phyloP scores from a whole-genome alignment of 2,329 filamentous ascomycete species.

The Cordyceps militaris region DNA sequence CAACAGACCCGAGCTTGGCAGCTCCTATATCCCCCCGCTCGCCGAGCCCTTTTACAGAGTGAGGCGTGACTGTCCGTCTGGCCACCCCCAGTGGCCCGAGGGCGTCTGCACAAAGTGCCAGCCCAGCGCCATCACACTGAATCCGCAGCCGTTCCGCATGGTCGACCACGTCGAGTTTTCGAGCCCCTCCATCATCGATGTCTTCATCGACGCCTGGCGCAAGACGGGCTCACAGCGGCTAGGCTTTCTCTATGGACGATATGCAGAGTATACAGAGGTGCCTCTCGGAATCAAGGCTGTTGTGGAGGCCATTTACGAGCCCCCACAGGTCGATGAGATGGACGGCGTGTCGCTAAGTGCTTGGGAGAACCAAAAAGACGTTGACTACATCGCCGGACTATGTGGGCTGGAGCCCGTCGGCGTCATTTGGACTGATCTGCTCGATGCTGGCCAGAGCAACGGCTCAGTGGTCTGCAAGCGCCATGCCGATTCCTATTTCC shows the following conservation, averaged over 20 bases:
- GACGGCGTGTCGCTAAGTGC: conserved; percentile 81
- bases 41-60: conserved; percentile 91
- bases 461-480: conserved; percentile 90
- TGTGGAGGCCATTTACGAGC: conserved; percentile 95
- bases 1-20: conserved; percentile 89
- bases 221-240: conserved; percentile 75
- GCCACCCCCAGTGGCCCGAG: conserved; percentile 88
- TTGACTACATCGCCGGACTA: conserved; percentile 71
- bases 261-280: conserved; percentile 85
- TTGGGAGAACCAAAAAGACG: conserved; percentile 77
- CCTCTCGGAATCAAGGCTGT: conserved; percentile 92
- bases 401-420: conserved; percentile 87
- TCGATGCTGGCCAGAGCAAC: conserved; percentile 73
- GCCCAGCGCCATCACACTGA: conserved; percentile 90
- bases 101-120: conserved; percentile 98
- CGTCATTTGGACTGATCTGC: conserved; percentile 88
- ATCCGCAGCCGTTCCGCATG: conserved; percentile 91
- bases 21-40: conserved; percentile 91
- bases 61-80: conserved; percentile 79
- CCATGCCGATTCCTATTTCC: conserved; percentile 89
- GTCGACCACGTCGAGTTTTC: conserved; percentile 98
- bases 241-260: conserved; percentile 85
- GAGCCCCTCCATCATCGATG: conserved; percentile 74
- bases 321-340: conserved; percentile 79
- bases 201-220: conserved; percentile 88